Conservation (phyloP, 192 early-diverging fungal species). For the Chytriomyces hyalinus region DNA sequence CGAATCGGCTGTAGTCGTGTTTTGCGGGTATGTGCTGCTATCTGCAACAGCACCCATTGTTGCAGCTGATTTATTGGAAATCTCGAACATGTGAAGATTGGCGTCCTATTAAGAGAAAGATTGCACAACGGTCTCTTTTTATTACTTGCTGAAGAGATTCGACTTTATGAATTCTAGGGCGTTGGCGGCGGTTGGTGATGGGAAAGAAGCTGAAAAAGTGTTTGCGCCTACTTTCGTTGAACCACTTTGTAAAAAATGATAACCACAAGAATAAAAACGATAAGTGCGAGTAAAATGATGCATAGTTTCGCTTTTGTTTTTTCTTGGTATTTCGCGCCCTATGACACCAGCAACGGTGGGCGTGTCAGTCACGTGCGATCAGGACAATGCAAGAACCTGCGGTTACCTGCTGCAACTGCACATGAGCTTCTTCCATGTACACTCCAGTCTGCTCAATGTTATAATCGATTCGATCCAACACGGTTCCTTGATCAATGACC, state of each 20-base stretch:
- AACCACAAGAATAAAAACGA: constrained; percentile 80
- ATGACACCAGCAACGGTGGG: neutral
- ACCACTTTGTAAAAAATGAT: constrained; percentile 61
- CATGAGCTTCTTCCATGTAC: constrained; percentile 81
- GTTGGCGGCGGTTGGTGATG: too few relatives aligned
- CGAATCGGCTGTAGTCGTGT: too few relatives aligned
- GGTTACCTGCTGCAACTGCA: constrained; percentile 76
- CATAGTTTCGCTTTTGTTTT: constrained; percentile 80
- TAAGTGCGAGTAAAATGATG: constrained; percentile 76
- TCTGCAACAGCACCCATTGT: too few relatives aligned
- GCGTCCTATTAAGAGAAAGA: too few relatives aligned
- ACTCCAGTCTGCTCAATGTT: constrained; percentile 88
- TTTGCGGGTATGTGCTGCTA: too few relatives aligned
- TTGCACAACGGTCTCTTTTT: too few relatives aligned
- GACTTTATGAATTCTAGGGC: too few relatives aligned
- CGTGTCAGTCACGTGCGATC: neutral
- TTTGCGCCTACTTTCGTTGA: neutral
- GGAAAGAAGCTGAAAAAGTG: too few relatives aligned
- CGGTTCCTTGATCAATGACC: constrained; percentile 96
- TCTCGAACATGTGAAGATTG: too few relatives aligned
- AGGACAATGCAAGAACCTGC: neutral
- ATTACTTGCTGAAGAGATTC: too few relatives aligned
- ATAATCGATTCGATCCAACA: constrained; percentile 96
- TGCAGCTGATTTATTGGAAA: too few relatives aligned
- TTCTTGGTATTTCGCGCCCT: constrained; percentile 84